Conservation (phyloP, 2,329 filamentous ascomycete genomes). For the Ceratocystis albifundus region DNA sequence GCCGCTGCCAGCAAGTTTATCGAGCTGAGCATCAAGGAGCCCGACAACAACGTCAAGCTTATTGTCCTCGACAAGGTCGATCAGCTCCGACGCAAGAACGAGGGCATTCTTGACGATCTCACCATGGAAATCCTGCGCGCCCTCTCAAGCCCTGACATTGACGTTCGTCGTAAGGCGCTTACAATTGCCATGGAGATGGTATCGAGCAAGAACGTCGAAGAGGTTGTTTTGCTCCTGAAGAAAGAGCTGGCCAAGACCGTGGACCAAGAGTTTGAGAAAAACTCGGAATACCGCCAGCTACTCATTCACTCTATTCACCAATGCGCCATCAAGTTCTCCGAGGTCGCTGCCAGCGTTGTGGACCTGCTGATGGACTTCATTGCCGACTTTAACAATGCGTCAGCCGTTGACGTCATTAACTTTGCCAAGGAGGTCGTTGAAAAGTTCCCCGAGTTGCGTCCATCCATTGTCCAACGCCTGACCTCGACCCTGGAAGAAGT, state of each 20-base stretch:
- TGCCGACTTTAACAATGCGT: constrained; percentile 92
- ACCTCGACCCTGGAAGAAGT: constrained; percentile 88
- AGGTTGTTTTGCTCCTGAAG: constrained; percentile 89
- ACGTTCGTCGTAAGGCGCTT: constrained; percentile 85
- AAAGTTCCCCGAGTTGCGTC: constrained; percentile 83
- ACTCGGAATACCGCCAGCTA: constrained; percentile 84
- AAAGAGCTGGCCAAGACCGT: constrained; percentile 97
- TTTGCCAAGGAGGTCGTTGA: constrained; percentile 99
- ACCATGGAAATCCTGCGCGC: constrained; percentile 96
- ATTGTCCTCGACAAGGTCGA: constrained; percentile 94
- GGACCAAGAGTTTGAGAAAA: constrained; percentile 98
- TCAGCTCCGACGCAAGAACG: constrained; percentile 73
- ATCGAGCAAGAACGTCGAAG: constrained; percentile 95
- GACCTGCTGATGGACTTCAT: constrained; percentile 98
- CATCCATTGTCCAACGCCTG: constrained; percentile 75
- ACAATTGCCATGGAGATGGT: constrained; percentile 93
- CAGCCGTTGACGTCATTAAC: constrained; percentile 92
- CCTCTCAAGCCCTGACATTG: constrained; percentile 87
- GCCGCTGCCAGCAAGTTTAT: constrained; percentile 93
- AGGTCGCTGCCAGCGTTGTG: constrained; percentile 92
- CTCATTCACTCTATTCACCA: constrained; percentile 96
- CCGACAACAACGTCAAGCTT: constrained; percentile 98
- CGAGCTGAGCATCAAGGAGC: constrained; percentile 91
- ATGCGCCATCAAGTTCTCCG: constrained; percentile 97
- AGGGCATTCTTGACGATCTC: constrained; percentile 82